phyloP scores from a whole-genome alignment of 768 basidiomycete genomes.

The Lyophyllum semitale region DNA sequence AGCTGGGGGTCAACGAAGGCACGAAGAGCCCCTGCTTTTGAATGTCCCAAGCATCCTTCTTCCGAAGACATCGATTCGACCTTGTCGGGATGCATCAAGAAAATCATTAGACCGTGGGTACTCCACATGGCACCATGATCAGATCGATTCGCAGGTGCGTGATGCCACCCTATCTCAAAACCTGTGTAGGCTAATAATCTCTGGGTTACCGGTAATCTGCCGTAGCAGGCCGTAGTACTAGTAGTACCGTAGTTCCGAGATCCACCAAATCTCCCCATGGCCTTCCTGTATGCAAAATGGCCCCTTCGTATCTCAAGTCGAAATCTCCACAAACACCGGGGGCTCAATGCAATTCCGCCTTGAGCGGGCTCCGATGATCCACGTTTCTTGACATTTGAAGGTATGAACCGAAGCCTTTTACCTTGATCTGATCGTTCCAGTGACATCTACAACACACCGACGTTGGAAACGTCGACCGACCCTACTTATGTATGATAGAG shows the following conservation, averaged over 20 bases:
- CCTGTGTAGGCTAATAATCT: slow-evolving; percentile 6
- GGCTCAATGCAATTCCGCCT: slow-evolving; percentile 6
- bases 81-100: slow-evolving; percentile 27
- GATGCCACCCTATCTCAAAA: no score
- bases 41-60: slow-evolving; percentile 2
- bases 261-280: background rate
- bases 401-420: background rate
- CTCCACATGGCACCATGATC: no score
- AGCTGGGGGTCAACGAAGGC: background rate
- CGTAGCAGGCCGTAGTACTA: no score
- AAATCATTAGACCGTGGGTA: slow-evolving; percentile 20
- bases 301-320: background rate
- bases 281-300: background rate
- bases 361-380: slow-evolving; percentile 4
- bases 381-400: slow-evolving; percentile 6
- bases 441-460: slow-evolving; percentile 8
- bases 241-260: no score
- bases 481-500: background rate
- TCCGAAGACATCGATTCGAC: slow-evolving; percentile 39
- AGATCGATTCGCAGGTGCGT: no score
- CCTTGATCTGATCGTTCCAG: slow-evolving; percentile 5
- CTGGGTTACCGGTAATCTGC: background rate
- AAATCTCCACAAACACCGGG: background rate
- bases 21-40: slow-evolving; percentile 12
- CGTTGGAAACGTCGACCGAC: slow-evolving; percentile 3